These are phyloP conservation scores for Tulasnella sp. DNA, from an alignment of 768 basidiomycete species.

Conservation along the genomic window DNA sequence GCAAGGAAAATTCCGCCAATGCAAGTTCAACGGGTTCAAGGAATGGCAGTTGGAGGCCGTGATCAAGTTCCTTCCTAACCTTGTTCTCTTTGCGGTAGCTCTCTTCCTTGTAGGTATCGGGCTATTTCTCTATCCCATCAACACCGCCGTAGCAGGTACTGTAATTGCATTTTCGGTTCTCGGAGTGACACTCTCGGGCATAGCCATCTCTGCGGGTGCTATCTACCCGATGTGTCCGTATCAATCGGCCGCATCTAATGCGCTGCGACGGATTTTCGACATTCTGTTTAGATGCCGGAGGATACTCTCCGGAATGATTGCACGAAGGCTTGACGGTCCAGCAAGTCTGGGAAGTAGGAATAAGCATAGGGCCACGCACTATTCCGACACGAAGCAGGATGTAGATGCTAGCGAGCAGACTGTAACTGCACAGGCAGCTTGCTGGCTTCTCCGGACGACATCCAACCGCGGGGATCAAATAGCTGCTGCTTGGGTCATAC, in stretches of 20 bases:
- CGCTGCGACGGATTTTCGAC: background rate
- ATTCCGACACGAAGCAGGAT: background rate
- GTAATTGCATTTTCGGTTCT: conserved; percentile 3
- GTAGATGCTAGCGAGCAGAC: background rate
- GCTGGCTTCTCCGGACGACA: background rate
- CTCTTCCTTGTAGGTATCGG: conserved; percentile 1
- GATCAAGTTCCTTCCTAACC: background rate
- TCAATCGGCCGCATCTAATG: background rate
- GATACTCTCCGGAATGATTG: background rate
- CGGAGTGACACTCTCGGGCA: background rate
- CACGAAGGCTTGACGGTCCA: too few species aligned
- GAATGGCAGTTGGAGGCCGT: background rate
- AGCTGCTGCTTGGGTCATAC: background rate
- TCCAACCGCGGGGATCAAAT: background rate
- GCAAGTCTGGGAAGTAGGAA: too few species aligned
- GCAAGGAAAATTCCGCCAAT: background rate
- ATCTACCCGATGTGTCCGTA: background rate
- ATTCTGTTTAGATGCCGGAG: background rate
- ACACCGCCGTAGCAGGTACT: background rate
- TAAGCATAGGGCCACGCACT: background rate
- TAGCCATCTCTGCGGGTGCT: background rate
- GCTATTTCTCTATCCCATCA: background rate
- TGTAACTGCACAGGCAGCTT: background rate
- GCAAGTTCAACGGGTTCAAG: background rate
- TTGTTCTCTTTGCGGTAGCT: background rate